A percentile compares a stretch with the other conserved stretches of the same genome.
These are phyloP conservation scores for Camelina laxa DNA, from an alignment of 345 rosid genomes.

Conservation along the genomic window DNA sequence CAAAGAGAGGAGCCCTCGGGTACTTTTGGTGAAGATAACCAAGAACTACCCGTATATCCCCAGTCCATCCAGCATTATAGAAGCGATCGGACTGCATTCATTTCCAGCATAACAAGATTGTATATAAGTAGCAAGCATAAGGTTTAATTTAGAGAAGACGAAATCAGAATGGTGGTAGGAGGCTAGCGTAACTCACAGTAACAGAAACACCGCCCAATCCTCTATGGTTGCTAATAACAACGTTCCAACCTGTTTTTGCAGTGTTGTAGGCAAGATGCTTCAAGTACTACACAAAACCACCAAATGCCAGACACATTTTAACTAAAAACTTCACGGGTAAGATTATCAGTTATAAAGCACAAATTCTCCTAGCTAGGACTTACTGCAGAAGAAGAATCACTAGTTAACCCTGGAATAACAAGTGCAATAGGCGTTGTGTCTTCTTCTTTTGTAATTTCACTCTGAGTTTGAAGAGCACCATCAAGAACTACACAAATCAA, in stretches of 20 bases:
- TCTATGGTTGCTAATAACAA: slow-evolving; percentile 87
- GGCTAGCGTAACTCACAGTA: slow-evolving; percentile 61
- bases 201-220: slow-evolving; percentile 91
- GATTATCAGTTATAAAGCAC: background rate
- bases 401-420: slow-evolving; percentile 74
- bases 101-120: slow-evolving; percentile 18
- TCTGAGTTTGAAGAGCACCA: slow-evolving; percentile 35
- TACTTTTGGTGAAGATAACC: slow-evolving; percentile 61
- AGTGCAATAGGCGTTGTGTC: slow-evolving; percentile 61
- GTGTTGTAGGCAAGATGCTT: slow-evolving; percentile 71
- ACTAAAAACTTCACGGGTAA: background rate
- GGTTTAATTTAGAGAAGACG: background rate
- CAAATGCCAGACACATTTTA: background rate
- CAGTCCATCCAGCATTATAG: slow-evolving; percentile 95
- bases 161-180: background rate
- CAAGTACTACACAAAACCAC: slow-evolving; percentile 60
- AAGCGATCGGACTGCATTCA: slow-evolving; percentile 82
- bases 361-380: slow-evolving; percentile 35
- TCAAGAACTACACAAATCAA: slow-evolving; percentile 44
- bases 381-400: slow-evolving; percentile 72
- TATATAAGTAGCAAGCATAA: slow-evolving; percentile 10
- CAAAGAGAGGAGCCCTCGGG: slow-evolving; percentile 87
- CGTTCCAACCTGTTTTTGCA: slow-evolving; percentile 79
- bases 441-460: slow-evolving; percentile 51
- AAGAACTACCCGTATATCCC: slow-evolving; percentile 64